Base-by-base conservation (phyloP, 345 rosid genomes). In the Corchorus olitorius region DNA sequence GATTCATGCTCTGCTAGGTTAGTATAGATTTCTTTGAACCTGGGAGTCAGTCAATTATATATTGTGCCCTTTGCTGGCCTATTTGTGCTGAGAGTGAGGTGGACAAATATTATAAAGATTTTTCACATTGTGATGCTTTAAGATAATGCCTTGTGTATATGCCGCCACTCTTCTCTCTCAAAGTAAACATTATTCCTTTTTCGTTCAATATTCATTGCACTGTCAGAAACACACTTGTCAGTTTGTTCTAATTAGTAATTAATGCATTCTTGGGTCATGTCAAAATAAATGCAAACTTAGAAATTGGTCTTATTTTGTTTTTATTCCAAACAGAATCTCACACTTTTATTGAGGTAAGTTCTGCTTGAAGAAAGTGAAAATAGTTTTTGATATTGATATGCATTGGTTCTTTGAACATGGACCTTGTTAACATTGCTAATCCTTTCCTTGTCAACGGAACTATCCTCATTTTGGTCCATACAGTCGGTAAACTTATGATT, bases 1-100 rank as follows among this genome's bases (percentile, higher is more conserved):
- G 10, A 45, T 45, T 53, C 53, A 53, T 70, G 48, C 37, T 14
- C 60, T 4, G 34, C 48, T 70, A 52, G 74, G 35, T 70, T 70
- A 5, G 5, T 43, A 6, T 4, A 16, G 20, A 53, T 16, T 53
- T 53, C 16, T 15, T 70, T 70, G 27, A 33, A 53, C 35, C 59
- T 69, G 33, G 43, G 71, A 66, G 33, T 55, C 34, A 66, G 33
- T 55, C 34, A 19, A 35, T 37, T 0, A 63, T 16, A 3, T 37
- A 8, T 45, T 45, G 56, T 49, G 20, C 41, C 20, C 7, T 68
- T 68, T 68, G 20, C 22, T 49, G 56, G 41, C 15, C 72, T 46
- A 7, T 48, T 22, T 48, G 6, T 48, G 35, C 39, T 67, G 55
- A 41, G 45, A 1, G 45, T 1, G 45, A 41, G 45, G 45, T 27